Percentiles rank a stretch among this genome's conserved stretches.
Evolutionary conservation across 1,284 basidiomycete species (phyloP).

Genomic region (Inonotus hispidus): DNA sequence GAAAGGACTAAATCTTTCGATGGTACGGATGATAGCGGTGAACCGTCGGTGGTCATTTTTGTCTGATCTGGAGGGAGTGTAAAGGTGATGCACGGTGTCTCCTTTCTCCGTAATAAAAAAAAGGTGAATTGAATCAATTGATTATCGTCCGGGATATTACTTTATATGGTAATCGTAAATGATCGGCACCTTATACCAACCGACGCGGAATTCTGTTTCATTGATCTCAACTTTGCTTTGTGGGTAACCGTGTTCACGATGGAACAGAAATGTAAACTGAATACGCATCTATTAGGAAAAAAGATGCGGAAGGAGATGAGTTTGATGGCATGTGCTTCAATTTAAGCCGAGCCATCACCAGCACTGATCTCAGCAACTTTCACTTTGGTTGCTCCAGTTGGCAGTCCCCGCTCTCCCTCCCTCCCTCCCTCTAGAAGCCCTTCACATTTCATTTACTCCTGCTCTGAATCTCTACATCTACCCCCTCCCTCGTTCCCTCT

Average conservation of each 20-base stretch:
- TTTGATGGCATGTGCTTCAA: background rate
- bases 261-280: background rate
- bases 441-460: too few species aligned
- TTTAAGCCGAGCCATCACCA: background rate
- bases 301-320: background rate
- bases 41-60: background rate
- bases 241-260: too few species aligned
- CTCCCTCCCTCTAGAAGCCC: background rate
- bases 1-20: background rate
- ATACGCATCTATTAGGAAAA: background rate
- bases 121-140: too few species aligned
- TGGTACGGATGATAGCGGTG: background rate
- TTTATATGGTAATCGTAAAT: too few species aligned
- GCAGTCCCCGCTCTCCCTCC: background rate
- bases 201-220: too few species aligned
- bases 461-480: background rate
- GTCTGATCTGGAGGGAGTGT: too few species aligned
- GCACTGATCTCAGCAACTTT: background rate
- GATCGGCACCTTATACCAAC: too few species aligned
- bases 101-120: too few species aligned
- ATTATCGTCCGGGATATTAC: too few species aligned
- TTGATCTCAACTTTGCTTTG: too few species aligned
- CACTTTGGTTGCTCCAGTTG: background rate
- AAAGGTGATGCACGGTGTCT: too few species aligned
- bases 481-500: background rate